phyloP scores from a whole-genome alignment of 768 basidiomycete species.

The Pisolithus sp. region DNA sequence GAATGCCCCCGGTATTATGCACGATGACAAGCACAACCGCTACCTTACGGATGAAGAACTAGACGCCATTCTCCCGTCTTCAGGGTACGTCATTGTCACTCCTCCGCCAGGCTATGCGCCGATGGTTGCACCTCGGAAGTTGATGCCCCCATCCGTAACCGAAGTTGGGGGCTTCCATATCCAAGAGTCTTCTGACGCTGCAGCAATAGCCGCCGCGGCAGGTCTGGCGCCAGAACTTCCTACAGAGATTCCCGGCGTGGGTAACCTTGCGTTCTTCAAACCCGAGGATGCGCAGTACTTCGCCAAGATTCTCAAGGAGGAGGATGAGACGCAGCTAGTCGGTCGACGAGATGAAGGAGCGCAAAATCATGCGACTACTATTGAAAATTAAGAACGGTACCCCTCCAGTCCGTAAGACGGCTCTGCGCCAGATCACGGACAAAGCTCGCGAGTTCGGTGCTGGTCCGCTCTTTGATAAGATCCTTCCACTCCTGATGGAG shows the following conservation, averaged over 20 bases:
- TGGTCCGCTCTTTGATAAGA: conserved; percentile 97
- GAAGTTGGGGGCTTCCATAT: conserved; percentile 89
- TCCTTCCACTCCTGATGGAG: conserved; percentile 96
- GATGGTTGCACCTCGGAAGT: conserved; percentile 55
- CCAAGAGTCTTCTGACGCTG: conserved; percentile 89
- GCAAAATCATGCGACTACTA: conserved; percentile 96
- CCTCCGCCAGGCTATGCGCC: conserved; percentile 94
- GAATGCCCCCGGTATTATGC: conserved; percentile 76
- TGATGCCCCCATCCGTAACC: conserved; percentile 49
- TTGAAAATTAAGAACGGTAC: conserved; percentile 99
- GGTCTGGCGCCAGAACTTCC: conserved; percentile 91
- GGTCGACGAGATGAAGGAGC: conserved; percentile 98
- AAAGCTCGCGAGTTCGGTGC: conserved; percentile 98
- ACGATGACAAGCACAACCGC: conserved; percentile 95
- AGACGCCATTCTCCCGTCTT: conserved; percentile 77
- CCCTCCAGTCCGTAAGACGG: conserved; percentile 96
- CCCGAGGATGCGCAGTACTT: conserved; percentile 98
- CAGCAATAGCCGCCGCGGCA: conserved; percentile 81
- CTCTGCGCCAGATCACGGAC: conserved; percentile 96
- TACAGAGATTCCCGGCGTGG: conserved; percentile 97
- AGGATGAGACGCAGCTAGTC: conserved; percentile 89
- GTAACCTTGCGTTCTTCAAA: conserved; percentile 96
- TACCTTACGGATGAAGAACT: conserved; percentile 95
- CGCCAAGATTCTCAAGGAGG: conserved; percentile 90
- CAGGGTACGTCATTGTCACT: conserved; percentile 87